Evolutionary conservation across 164 flowering plant genomes (phyloP), one percentile per base, ranked within the genome.

Genomic region (Platanus orientalis): DNA sequence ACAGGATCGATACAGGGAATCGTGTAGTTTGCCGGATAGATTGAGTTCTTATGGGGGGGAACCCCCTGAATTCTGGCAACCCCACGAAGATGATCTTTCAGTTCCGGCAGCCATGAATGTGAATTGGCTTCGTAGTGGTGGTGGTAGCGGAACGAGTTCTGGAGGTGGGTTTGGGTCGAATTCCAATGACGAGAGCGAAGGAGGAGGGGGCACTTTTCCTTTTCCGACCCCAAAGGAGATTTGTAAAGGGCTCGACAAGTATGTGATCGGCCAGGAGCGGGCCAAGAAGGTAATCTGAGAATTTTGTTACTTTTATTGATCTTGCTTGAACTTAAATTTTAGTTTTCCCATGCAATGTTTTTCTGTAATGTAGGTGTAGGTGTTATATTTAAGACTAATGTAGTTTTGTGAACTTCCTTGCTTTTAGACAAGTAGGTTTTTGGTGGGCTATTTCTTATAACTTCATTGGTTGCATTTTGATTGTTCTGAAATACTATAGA

Each of bases 211-310:
- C 1, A 84, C 78, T 80, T 61, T 87, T 81, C 95, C 70, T 63
- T 87, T 93, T 47, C 98, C 98, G 1, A 87, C 98, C 0, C 98
- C 97, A 1, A 93, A 90, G 68, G 96, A 93, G 77, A 89, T 93
- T 14, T 82, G 92, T 70, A 86, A 75, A 76, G 95, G 92, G 56
- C 84, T 93, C 54, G 95, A 93, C 63, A 87, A 87, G 81, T 90
- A 85, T 79, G 98, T 93, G 1, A 84, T 93, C 74, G 98, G 98
- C 11, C 98, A 93, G 71, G 88, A 86, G 66, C 79, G 79, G 42
- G 97, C 98, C 12, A 93, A 93, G 73, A 93, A 93, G 96, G 98
- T 93, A 56, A 52, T n/a, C 17, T 61, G 34, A 12, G 21, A 17
- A 3, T 44, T 44, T 50, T 57, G 20, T 1, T 16, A 59, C 2